A percentile compares a stretch with the other conserved stretches of the same genome.
Evolutionary conservation across 2,329 filamentous ascomycete species (phyloP).

Genomic region (Grosmannia serpens): DNA sequence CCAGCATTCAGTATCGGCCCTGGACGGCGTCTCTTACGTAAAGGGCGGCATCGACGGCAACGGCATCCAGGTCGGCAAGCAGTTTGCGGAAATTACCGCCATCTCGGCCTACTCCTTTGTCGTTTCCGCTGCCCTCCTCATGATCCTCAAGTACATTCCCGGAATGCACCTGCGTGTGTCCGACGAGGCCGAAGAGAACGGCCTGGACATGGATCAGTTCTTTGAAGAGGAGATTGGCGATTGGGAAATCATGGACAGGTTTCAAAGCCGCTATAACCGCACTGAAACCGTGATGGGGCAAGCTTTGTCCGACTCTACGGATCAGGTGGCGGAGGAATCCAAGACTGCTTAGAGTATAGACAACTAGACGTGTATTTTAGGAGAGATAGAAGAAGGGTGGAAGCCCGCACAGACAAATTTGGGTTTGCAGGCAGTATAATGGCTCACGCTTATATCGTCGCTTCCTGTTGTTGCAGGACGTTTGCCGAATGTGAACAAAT

Average conservation of each 20-base stretch:
- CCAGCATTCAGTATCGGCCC: slow-evolving; percentile 29
- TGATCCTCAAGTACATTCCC: slow-evolving; percentile 45
- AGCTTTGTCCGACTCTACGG: neutral
- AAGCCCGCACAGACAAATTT: neutral
- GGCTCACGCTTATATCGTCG: too few species aligned
- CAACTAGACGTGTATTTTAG: neutral
- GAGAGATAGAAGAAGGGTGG: neutral
- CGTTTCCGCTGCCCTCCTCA: slow-evolving; percentile 38
- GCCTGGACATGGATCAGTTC: slow-evolving; percentile 39
- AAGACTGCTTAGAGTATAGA: neutral
- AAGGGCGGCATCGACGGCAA: slow-evolving; percentile 36
- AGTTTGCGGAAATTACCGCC: slow-evolving; percentile 44
- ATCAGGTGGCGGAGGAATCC: neutral
- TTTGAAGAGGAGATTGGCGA: slow-evolving; percentile 27
- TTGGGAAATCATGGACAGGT: neutral
- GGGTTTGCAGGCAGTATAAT: too few species aligned
- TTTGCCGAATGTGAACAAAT: too few species aligned
- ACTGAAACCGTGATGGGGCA: neutral
- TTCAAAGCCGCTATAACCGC: neutral
- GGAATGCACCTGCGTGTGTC: slow-evolving; percentile 42
- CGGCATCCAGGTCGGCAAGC: slow-evolving; percentile 43
- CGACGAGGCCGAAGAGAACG: slow-evolving; percentile 42
- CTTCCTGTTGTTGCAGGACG: too few species aligned
- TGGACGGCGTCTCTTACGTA: slow-evolving; percentile 36
- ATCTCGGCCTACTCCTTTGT: slow-evolving; percentile 44